These are phyloP conservation scores for Aegilops bicornis DNA, from an alignment of 176 grass and related monocot species.

Conservation along the genomic window DNA sequence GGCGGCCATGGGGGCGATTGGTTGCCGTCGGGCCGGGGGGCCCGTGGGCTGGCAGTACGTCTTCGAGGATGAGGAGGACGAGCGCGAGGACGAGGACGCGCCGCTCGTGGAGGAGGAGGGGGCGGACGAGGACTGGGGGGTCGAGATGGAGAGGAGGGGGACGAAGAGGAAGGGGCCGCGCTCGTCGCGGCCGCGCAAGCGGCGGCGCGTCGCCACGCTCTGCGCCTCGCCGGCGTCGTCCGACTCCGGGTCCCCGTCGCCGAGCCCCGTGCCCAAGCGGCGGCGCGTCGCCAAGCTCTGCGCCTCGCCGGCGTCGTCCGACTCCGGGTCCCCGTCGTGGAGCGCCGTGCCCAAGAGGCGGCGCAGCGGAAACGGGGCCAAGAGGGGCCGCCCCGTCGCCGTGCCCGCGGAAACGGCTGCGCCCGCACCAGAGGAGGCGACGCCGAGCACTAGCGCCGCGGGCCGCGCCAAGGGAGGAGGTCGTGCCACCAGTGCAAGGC, in stretches of 20 bases:
- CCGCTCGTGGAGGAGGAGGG: background rate
- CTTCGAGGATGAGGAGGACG: background rate
- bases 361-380: background rate
- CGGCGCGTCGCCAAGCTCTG: background rate
- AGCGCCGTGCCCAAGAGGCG: background rate
- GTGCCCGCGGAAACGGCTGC: background rate
- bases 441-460: background rate
- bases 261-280: constrained; percentile 4
- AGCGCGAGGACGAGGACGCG: background rate
- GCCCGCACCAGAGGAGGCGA: background rate
- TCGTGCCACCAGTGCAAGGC: constrained; percentile 40
- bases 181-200: background rate
- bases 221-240: background rate
- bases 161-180: background rate
- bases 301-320: background rate
- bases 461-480: background rate
- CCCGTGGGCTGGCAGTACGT: background rate
- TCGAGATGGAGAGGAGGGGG: constrained; percentile 1
- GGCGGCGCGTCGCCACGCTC: background rate
- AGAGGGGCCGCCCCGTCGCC: background rate
- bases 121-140: background rate
- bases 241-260: background rate
- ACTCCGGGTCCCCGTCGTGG: background rate
- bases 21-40: background rate
- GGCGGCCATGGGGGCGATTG: constrained; percentile 34